A percentile compares a stretch with the other conserved stretches of the same genome.
These are phyloP conservation scores for Cercospora sp. DNA, from an alignment of 2,329 filamentous ascomycete species.

Conservation along the genomic window DNA sequence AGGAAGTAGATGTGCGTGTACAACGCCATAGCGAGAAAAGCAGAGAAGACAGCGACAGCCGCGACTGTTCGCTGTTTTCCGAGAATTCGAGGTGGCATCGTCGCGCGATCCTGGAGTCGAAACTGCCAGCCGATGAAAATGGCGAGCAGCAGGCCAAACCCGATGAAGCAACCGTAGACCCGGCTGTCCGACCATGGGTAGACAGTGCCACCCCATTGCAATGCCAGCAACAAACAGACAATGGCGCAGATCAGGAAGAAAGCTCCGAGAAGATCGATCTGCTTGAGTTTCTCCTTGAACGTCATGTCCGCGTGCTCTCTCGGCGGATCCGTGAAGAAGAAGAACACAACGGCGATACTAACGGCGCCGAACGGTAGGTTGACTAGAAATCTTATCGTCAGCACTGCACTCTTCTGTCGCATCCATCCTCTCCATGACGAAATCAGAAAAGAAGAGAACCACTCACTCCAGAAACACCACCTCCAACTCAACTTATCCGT, in stretches of 20 bases:
- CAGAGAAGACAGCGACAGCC: slow-evolving; percentile 38
- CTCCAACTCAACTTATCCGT: slow-evolving; percentile 44
- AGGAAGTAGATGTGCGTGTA: slow-evolving; percentile 39
- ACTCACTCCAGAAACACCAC: slow-evolving; percentile 17
- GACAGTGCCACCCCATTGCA: slow-evolving; percentile 49
- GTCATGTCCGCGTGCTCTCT: slow-evolving; percentile 16
- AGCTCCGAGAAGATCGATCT: slow-evolving; percentile 53
- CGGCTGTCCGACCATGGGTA: slow-evolving; percentile 38
- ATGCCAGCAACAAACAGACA: slow-evolving; percentile 46
- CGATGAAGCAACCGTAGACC: slow-evolving; percentile 31
- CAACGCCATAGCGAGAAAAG: slow-evolving; percentile 42
- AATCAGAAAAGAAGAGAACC: not conserved
- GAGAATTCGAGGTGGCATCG: slow-evolving; percentile 31
- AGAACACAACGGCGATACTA: slow-evolving; percentile 38
- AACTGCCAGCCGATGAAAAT: slow-evolving; percentile 39
- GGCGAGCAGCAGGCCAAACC: slow-evolving; percentile 42
- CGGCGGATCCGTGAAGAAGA: slow-evolving; percentile 32
- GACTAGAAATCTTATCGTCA: slow-evolving; percentile 21
- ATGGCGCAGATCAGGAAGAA: slow-evolving; percentile 43
- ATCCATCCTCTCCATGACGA: not conserved
- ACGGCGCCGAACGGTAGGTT: slow-evolving; percentile 44
- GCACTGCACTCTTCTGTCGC: slow-evolving; percentile 14
- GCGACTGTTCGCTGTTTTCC: slow-evolving; percentile 37
- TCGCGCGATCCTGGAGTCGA: slow-evolving; percentile 27
- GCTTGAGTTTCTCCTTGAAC: slow-evolving; percentile 48